phyloP scores from a whole-genome alignment of 2,329 filamentous ascomycete genomes.

The Coniosporium tulheliwenetii region DNA sequence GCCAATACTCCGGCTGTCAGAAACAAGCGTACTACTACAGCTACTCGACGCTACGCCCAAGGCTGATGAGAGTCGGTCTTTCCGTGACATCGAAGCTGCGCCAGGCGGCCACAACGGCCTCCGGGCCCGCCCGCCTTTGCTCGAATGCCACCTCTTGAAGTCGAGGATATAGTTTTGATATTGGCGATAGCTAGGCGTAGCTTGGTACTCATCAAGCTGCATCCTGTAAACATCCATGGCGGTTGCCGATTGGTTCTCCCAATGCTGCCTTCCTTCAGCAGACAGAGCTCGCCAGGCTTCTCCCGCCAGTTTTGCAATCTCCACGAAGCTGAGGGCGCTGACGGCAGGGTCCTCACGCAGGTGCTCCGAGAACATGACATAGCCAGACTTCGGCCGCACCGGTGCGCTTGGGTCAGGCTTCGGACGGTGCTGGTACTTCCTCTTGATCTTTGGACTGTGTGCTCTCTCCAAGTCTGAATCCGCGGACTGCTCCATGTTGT shows the following conservation, averaged over 20 bases:
- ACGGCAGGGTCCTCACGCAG: conserved; percentile 19
- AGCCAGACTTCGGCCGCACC: conserved; percentile 24
- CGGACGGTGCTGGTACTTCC: conserved; percentile 21
- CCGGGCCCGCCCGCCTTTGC: too few relatives aligned
- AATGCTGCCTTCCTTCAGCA: conserved; percentile 18
- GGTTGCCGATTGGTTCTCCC: conserved; percentile 21
- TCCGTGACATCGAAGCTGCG: too few relatives aligned
- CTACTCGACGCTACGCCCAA: too few relatives aligned
- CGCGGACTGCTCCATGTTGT: conserved; percentile 6
- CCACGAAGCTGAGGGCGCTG: conserved; percentile 19
- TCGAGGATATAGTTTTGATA: too few relatives aligned
- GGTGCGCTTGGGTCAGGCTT: conserved; percentile 19
- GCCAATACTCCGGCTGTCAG: too few relatives aligned
- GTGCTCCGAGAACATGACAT: conserved; percentile 25
- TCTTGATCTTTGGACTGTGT: conserved; percentile 8
- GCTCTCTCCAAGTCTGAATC: conserved; percentile 10
- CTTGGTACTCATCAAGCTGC: conserved; percentile 21
- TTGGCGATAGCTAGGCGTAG: too few relatives aligned
- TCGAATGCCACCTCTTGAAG: too few relatives aligned
- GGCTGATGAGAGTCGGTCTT: too few relatives aligned
- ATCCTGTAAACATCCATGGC: conserved; percentile 21
- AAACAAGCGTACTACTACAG: too few relatives aligned
- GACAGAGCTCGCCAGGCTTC: conserved; percentile 20
- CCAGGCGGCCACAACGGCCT: too few relatives aligned
- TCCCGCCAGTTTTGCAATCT: conserved; percentile 22